Evolutionary conservation across 176 grass and related monocot genomes (phyloP).

Genomic region (Avena insularis): DNA sequence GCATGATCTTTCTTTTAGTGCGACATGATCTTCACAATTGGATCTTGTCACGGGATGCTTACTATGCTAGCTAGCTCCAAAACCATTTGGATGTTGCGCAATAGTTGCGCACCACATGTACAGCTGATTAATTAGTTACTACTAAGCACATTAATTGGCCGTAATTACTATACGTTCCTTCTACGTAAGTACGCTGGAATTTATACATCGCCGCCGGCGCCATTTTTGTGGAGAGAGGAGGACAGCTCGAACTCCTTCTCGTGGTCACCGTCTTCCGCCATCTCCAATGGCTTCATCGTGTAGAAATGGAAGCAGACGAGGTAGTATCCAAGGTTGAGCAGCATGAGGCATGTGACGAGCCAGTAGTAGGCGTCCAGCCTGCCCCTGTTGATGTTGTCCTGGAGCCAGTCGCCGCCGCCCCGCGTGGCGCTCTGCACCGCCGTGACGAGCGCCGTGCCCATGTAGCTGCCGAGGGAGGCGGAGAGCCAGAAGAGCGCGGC

Average conservation of each 20-base stretch:
- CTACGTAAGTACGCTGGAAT: not conserved
- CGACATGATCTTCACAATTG: conserved; percentile 16
- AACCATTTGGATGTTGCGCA: not conserved
- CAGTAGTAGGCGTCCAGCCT: conserved; percentile 82
- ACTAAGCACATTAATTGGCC: not conserved
- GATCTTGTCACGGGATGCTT: conserved; percentile 17
- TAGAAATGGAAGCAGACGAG: conserved; percentile 68
- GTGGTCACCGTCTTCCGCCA: not conserved
- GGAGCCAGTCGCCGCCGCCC: conserved; percentile 71
- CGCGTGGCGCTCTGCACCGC: conserved; percentile 65
- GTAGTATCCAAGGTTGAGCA: conserved; percentile 70
- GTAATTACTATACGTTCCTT: not conserved
- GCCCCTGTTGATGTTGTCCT: conserved; percentile 85
- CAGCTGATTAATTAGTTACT: not conserved
- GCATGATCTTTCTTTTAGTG: not conserved
- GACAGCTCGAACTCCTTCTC: conserved; percentile 46
- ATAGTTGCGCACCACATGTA: conserved; percentile 21
- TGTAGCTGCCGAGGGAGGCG: conserved; percentile 62
- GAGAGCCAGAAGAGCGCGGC: conserved; percentile 81
- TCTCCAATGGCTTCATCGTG: conserved; percentile 68
- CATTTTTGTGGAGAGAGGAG: conserved; percentile 31
- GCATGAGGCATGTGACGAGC: conserved; percentile 67
- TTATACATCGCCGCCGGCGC: not conserved
- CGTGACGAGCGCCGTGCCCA: conserved; percentile 75
- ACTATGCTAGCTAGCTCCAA: conserved; percentile 13